A percentile compares a stretch with the other conserved stretches of the same genome.
These are phyloP conservation scores for Salix arbutifolia DNA, from an alignment of 345 rosid genomes.

Conservation along the genomic window DNA sequence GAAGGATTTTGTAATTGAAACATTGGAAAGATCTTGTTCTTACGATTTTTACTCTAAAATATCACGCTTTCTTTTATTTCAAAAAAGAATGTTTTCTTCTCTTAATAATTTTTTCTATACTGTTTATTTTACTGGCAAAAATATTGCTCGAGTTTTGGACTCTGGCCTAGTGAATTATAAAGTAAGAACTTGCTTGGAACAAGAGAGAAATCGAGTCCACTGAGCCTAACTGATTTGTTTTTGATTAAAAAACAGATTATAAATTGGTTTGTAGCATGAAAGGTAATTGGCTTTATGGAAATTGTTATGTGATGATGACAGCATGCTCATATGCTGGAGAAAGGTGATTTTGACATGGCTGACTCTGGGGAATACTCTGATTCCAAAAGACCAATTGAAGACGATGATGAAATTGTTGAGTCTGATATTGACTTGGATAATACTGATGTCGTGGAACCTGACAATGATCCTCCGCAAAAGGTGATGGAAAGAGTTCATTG, in stretches of 20 bases:
- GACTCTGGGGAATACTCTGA: slow-evolving; percentile 29
- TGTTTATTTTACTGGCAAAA: background rate
- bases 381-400: slow-evolving; percentile 30
- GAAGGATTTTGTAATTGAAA: background rate
- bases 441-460: slow-evolving; percentile 62
- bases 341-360: slow-evolving; percentile 40
- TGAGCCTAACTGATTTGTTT: background rate
- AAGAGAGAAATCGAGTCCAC: background rate
- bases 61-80: background rate
- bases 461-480: slow-evolving; percentile 64
- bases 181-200: background rate
- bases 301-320: background rate
- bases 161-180: background rate
- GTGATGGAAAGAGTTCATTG: slow-evolving; percentile 24
- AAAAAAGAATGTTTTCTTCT: background rate
- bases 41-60: background rate
- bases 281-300: background rate
- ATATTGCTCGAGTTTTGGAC: background rate
- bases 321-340: slow-evolving; percentile 30
- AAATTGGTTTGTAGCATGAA: background rate
- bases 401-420: slow-evolving; percentile 48
- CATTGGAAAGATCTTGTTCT: background rate
- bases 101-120: no score
- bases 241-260: no score
- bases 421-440: slow-evolving; percentile 79